Percentiles rank a stretch among this genome's conserved stretches.
These are phyloP conservation scores for Cordyceps javanica DNA, from an alignment of 2,329 filamentous ascomycete species.

Conservation along the genomic window DNA sequence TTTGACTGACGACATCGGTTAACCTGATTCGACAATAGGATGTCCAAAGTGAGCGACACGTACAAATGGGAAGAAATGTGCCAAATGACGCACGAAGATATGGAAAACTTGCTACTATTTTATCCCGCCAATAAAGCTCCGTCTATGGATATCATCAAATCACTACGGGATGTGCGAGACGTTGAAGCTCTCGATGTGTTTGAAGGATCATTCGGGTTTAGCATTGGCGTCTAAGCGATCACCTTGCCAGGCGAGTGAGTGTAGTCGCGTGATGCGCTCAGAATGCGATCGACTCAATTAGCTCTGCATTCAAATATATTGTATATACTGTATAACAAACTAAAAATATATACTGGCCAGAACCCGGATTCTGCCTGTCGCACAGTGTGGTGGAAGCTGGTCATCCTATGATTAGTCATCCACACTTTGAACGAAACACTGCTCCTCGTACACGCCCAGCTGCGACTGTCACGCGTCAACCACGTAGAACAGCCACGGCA, in stretches of 20 bases:
- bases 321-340: slow-evolving; percentile 10
- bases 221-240: slow-evolving; percentile 34
- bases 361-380: neutral
- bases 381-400: neutral
- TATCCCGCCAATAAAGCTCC: slow-evolving; percentile 57
- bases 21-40: slow-evolving; percentile 47
- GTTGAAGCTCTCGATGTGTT: slow-evolving; percentile 47
- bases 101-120: slow-evolving; percentile 74
- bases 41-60: slow-evolving; percentile 83
- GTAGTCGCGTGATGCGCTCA: neutral
- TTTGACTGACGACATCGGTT: slow-evolving; percentile 2
- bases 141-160: slow-evolving; percentile 46
- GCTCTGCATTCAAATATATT: neutral
- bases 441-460: neutral
- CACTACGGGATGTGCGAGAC: slow-evolving; percentile 42
- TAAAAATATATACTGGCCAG: neutral
- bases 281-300: neutral
- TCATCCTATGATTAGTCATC: slow-evolving; percentile 7
- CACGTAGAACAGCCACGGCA: neutral
- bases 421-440: neutral
- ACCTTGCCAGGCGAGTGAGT: neutral
- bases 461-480: neutral
- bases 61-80: slow-evolving; percentile 84
- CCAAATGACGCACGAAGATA: slow-evolving; percentile 73
- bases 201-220: slow-evolving; percentile 55